Conservation (phyloP, 2,329 filamentous ascomycete species). For the Didymella pinodella region DNA sequence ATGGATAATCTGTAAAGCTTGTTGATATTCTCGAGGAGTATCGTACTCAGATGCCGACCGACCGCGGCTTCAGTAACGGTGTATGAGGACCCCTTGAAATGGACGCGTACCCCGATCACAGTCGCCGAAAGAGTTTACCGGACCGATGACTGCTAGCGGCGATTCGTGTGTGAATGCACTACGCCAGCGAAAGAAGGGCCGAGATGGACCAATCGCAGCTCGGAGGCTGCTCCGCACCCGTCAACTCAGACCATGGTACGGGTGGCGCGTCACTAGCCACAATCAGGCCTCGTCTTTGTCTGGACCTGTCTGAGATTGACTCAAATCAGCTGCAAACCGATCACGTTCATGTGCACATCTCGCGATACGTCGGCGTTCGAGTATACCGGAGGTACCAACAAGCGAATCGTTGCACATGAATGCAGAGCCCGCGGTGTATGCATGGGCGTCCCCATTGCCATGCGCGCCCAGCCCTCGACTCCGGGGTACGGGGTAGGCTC, state of each 20-base stretch:
- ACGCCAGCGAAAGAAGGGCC: constrained; percentile 7
- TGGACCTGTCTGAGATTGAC: neutral
- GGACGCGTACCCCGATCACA: constrained; percentile 2
- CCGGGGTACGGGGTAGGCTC: constrained; percentile 15
- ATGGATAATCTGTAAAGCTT: neutral
- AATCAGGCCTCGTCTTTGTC: constrained; percentile 4
- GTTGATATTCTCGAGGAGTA: neutral
- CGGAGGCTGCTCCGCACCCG: constrained; percentile 15
- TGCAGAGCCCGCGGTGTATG: constrained; percentile 16
- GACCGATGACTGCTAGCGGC: constrained; percentile 8
- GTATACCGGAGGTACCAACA: neutral
- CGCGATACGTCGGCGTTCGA: constrained; percentile 3
- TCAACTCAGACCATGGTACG: constrained; percentile 8
- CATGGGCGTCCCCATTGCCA: constrained; percentile 4
- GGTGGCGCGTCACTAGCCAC: constrained; percentile 13
- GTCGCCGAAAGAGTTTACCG: constrained; percentile 11
- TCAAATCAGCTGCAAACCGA: constrained; percentile 3
- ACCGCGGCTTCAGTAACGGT: constrained; percentile 11
- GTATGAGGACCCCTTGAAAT: constrained; percentile 1
- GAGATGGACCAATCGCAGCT: constrained; percentile 6
- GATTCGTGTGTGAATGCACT: constrained; percentile 15
- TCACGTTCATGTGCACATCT: neutral
- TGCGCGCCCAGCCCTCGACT: constrained; percentile 6
- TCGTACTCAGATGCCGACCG: constrained; percentile 6
- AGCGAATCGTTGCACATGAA: neutral